Evolutionary conservation across 2,329 filamentous ascomycete genomes (phyloP).

Genomic region (Pseudopyrenochaeta lycopersici): DNA sequence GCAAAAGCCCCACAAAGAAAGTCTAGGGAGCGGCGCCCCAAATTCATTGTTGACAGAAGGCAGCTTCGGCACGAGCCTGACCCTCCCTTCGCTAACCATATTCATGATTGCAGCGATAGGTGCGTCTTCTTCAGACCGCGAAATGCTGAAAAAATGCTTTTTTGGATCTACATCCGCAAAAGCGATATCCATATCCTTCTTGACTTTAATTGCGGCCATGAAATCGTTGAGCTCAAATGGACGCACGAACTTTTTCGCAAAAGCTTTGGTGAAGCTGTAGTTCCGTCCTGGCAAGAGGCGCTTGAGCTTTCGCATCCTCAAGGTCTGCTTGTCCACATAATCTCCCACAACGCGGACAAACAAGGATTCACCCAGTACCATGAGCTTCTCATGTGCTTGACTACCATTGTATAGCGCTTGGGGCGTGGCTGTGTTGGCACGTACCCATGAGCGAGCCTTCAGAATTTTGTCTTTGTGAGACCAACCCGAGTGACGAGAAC

Average conservation of each 20-base stretch:
- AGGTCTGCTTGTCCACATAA: slow-evolving; percentile 61
- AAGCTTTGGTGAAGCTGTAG: slow-evolving; percentile 70
- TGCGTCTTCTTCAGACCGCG: slow-evolving; percentile 69
- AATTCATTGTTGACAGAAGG: slow-evolving; percentile 64
- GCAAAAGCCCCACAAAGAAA: slow-evolving; percentile 72
- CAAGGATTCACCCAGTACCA: slow-evolving; percentile 38
- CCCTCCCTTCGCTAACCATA: slow-evolving; percentile 66
- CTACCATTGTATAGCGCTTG: slow-evolving; percentile 50
- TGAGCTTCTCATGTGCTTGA: slow-evolving; percentile 53
- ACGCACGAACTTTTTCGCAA: slow-evolving; percentile 66
- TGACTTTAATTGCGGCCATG: slow-evolving; percentile 67
- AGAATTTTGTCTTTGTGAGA: slow-evolving; percentile 18
- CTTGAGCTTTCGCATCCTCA: slow-evolving; percentile 69
- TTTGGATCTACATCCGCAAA: slow-evolving; percentile 52
- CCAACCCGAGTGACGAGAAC: not conserved
- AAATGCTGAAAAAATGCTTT: slow-evolving; percentile 54
- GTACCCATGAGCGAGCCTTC: slow-evolving; percentile 56
- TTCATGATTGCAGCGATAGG: slow-evolving; percentile 73
- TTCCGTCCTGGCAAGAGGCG: slow-evolving; percentile 65
- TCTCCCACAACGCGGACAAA: slow-evolving; percentile 63
- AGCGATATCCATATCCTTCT: slow-evolving; percentile 65
- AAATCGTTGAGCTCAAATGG: slow-evolving; percentile 52
- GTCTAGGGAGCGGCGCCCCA: slow-evolving; percentile 49
- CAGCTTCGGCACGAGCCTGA: slow-evolving; percentile 63
- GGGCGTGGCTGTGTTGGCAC: slow-evolving; percentile 55